These are phyloP conservation scores for Croton setiger DNA, from an alignment of 441 rosid genomes.

Conservation along the genomic window DNA sequence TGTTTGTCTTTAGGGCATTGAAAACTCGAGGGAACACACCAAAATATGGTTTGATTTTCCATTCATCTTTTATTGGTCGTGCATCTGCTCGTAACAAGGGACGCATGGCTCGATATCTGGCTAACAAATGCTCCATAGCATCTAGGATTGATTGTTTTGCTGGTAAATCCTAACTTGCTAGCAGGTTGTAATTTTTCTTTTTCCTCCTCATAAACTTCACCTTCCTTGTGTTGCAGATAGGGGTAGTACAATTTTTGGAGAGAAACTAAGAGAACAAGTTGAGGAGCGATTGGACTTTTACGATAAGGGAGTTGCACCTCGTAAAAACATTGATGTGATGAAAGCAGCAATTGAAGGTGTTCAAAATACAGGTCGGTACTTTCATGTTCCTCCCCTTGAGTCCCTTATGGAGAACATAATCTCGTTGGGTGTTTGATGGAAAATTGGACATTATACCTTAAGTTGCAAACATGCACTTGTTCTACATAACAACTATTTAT, in stretches of 20 bases:
- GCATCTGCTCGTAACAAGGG: conserved; percentile 96
- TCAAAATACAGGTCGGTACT: conserved; percentile 50
- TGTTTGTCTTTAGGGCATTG: conserved; percentile 55
- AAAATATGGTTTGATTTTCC: conserved; percentile 91
- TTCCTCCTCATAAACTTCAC: not conserved
- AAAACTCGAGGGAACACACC: conserved; percentile 95
- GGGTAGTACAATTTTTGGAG: conserved; percentile 64
- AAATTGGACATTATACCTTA: not conserved
- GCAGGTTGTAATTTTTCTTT: not conserved
- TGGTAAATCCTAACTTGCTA: conserved; percentile 36
- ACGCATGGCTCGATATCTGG: conserved; percentile 90
- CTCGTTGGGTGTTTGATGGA: not conserved
- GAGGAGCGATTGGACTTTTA: conserved; percentile 94
- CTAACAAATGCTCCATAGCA: conserved; percentile 95
- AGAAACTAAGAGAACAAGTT: conserved; percentile 92
- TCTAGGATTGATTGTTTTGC: conserved; percentile 95
- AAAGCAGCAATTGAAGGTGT: conserved; percentile 65
- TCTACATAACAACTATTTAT: not conserved
- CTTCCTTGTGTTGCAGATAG: conserved; percentile 40
- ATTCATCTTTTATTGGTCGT: conserved; percentile 92
- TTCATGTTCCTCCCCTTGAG: not conserved
- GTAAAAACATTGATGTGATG: conserved; percentile 96
- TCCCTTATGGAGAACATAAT: not conserved
- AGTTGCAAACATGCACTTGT: not conserved
- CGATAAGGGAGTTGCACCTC: conserved; percentile 96